phyloP scores from a whole-genome alignment of 176 grass and related monocot species.

The Raddia distichophylla region DNA sequence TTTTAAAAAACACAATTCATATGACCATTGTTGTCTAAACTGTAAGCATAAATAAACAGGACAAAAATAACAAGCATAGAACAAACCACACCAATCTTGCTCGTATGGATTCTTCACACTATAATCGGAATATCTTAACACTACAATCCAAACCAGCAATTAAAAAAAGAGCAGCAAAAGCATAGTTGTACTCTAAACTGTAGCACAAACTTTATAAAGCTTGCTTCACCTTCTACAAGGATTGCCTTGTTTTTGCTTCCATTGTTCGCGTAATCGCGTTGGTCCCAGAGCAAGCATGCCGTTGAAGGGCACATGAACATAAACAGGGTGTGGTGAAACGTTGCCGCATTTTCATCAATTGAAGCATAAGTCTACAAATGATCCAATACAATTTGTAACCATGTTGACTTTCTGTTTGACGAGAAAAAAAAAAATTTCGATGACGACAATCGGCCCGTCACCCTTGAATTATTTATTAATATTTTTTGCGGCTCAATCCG shows the following conservation, averaged over 20 bases:
- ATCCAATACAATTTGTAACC: not conserved
- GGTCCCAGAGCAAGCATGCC: constrained; percentile 79
- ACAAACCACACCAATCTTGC: constrained; percentile 23
- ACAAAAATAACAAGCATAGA: constrained; percentile 17
- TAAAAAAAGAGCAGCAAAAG: constrained; percentile 34
- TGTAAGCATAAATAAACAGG: not conserved
- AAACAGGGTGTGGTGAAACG: constrained; percentile 80
- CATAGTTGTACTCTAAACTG: not conserved
- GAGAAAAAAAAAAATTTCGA: too few relatives aligned
- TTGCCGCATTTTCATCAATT: constrained; percentile 50
- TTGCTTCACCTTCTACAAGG: constrained; percentile 68
- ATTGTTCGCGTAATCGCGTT: constrained; percentile 94
- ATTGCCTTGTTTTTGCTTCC: constrained; percentile 63
- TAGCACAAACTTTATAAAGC: not conserved
- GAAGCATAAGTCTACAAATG: constrained; percentile 70
- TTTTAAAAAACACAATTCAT: too few relatives aligned
- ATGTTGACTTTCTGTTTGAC: constrained; percentile 6
- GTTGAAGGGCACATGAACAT: constrained; percentile 90
- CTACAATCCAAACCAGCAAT: constrained; percentile 51
- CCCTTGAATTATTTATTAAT: too few relatives aligned
- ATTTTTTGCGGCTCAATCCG: too few relatives aligned
- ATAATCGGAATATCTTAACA: constrained; percentile 1
- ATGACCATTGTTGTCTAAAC: not conserved
- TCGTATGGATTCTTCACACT: constrained; percentile 10
- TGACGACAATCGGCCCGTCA: too few relatives aligned